phyloP scores from a whole-genome alignment of 257 asterid species.

The Verbena officinalis region DNA sequence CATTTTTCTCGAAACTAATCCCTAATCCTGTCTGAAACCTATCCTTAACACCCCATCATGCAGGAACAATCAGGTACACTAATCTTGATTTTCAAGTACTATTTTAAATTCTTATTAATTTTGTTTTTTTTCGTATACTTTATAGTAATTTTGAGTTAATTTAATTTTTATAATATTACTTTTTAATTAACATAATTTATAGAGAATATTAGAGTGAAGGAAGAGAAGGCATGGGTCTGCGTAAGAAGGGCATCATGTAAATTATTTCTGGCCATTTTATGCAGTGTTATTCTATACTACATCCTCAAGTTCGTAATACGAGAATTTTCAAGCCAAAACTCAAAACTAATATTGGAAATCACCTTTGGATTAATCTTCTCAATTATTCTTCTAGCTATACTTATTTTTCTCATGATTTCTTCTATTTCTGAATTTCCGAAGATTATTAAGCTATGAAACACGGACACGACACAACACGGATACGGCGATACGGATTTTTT shows the following conservation, averaged over 20 bases:
- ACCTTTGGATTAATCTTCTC: background rate
- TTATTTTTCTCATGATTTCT: background rate
- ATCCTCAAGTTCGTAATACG: background rate
- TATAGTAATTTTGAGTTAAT: too few species aligned
- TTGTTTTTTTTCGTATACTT: background rate
- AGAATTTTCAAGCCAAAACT: background rate
- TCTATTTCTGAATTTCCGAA: background rate
- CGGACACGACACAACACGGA: too few species aligned
- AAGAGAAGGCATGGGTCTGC: background rate
- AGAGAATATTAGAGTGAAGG: background rate
- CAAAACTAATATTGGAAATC: background rate
- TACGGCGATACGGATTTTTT: too few species aligned
- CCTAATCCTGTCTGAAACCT: too few species aligned
- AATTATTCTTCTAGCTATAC: background rate
- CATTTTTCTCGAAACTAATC: too few species aligned
- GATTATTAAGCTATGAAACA: too few species aligned
- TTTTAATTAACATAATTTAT: background rate
- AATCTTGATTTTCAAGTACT: background rate
- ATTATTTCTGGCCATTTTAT: background rate
- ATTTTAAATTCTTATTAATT: background rate
- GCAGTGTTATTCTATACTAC: background rate
- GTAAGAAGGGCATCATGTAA: background rate
- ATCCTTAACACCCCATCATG: background rate
- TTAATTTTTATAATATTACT: too few species aligned
- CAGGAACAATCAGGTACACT: background rate